These are phyloP conservation scores for Globisporangium yorkense DNA, from an alignment of 352 stramenopile genomes.

Conservation along the genomic window DNA sequence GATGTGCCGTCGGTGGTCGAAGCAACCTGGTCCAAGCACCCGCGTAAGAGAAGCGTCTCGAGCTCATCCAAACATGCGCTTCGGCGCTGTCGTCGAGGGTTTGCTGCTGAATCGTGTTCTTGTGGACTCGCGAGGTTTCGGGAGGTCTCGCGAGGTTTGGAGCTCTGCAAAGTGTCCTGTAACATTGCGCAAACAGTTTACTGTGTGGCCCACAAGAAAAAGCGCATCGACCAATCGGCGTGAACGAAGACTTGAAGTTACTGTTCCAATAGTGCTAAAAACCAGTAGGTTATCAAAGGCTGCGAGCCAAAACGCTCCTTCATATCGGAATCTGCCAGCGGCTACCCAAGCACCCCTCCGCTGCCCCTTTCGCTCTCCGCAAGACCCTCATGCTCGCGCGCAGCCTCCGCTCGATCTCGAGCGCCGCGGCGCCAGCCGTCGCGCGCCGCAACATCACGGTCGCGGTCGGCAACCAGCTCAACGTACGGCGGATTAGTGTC, in stretches of 20 bases:
- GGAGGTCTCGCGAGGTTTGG: too few relatives aligned
- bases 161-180: background rate
- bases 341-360: background rate
- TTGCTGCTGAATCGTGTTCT: background rate
- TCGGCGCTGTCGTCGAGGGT: background rate
- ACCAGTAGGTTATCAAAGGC: background rate
- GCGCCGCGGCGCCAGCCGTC: background rate
- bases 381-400: slow-evolving; percentile 9
- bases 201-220: background rate
- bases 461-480: slow-evolving; percentile 24
- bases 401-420: slow-evolving; percentile 8
- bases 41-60: too few relatives aligned
- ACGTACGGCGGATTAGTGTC: slow-evolving; percentile 9
- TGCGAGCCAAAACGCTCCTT: background rate
- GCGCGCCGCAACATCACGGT: slow-evolving; percentile 17
- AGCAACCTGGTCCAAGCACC: background rate
- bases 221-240: background rate
- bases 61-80: background rate
- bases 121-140: background rate
- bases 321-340: slow-evolving; percentile 9
- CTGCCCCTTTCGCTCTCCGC: background rate
- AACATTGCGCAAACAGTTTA: background rate
- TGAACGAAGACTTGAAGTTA: background rate
- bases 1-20: background rate
- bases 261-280: background rate